A percentile compares a stretch with the other conserved stretches of the same genome.
These are phyloP conservation scores for Eucalyptus virginea DNA, from an alignment of 345 rosid genomes.

Conservation along the genomic window DNA sequence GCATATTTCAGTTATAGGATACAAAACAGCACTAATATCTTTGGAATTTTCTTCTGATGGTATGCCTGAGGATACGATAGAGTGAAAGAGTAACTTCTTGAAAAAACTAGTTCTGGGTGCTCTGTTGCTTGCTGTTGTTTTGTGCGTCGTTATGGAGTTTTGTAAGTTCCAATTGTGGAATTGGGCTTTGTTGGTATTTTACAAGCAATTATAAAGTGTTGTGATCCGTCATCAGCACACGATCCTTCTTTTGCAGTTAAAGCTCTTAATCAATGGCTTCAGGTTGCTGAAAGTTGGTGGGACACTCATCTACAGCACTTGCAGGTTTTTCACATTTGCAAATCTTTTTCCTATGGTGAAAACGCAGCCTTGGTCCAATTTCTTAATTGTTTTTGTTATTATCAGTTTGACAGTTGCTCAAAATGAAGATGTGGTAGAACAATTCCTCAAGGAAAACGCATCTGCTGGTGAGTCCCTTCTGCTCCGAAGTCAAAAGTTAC, in stretches of 20 bases:
- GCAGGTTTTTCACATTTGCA: conserved; percentile 42
- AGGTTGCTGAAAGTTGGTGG: conserved; percentile 76
- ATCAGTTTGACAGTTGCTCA: conserved; percentile 81
- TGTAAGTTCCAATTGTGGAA: background rate
- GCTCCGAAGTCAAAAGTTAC: background rate
- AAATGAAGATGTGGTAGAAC: conserved; percentile 78
- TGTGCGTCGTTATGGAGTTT: background rate
- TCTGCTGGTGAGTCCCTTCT: conserved; percentile 47
- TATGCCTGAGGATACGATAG: background rate
- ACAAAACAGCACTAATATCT: background rate
- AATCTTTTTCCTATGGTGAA: background rate
- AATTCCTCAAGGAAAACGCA: conserved; percentile 50
- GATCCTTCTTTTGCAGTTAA: conserved; percentile 32
- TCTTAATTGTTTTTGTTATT: background rate
- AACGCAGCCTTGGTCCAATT: background rate
- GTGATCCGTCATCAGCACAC: background rate
- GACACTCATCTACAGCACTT: conserved; percentile 80
- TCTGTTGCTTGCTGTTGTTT: background rate
- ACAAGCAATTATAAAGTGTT: background rate
- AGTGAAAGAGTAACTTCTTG: background rate
- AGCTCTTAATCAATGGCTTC: conserved; percentile 79
- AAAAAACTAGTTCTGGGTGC: background rate
- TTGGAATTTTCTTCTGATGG: background rate
- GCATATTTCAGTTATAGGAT: background rate
- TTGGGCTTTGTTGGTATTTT: background rate